Conservation (phyloP, 805 yeast species). For the Teunomyces pallodes region DNA sequence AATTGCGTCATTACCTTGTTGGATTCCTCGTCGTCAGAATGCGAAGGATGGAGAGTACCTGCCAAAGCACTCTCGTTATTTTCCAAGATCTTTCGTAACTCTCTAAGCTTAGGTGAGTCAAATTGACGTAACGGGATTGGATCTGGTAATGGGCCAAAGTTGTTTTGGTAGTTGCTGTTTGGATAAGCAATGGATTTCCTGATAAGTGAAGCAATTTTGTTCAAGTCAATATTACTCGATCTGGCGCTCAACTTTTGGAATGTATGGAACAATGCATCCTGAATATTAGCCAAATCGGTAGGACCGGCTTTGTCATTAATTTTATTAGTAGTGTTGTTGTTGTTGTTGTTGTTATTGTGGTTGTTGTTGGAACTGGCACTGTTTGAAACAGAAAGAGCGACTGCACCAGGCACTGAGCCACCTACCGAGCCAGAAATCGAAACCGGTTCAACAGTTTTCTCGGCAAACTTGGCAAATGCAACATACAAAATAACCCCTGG, state of each 20-base stretch:
- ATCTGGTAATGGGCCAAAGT: slow-evolving; percentile 76
- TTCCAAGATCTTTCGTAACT: slow-evolving; percentile 64
- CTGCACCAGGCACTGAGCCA: not conserved
- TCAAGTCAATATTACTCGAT: slow-evolving; percentile 25
- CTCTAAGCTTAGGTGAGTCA: slow-evolving; percentile 87
- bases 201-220: slow-evolving; percentile 47
- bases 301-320: slow-evolving; percentile 11
- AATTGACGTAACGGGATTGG: slow-evolving; percentile 66
- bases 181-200: slow-evolving; percentile 28
- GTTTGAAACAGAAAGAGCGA: not conserved
- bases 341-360: not conserved
- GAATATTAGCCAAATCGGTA: slow-evolving; percentile 23
- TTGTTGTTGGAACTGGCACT: not conserved
- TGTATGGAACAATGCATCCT: slow-evolving; percentile 17
- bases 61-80: slow-evolving; percentile 23
- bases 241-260: slow-evolving; percentile 15
- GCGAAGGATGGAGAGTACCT: slow-evolving; percentile 1
- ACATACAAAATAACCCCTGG: slow-evolving; percentile 76
- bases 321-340: not conserved
- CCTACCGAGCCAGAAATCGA: not conserved
- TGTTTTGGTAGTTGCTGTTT: slow-evolving; percentile 49
- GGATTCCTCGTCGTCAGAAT: slow-evolving; percentile 9
- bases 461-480: slow-evolving; percentile 74
- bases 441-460: slow-evolving; percentile 17
- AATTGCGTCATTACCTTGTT: slow-evolving; percentile 35